Evolutionary conservation across 108 stramenopile genomes (phyloP), one percentile per base, ranked within the genome.

Genomic region (Nitzschia sp.): DNA sequence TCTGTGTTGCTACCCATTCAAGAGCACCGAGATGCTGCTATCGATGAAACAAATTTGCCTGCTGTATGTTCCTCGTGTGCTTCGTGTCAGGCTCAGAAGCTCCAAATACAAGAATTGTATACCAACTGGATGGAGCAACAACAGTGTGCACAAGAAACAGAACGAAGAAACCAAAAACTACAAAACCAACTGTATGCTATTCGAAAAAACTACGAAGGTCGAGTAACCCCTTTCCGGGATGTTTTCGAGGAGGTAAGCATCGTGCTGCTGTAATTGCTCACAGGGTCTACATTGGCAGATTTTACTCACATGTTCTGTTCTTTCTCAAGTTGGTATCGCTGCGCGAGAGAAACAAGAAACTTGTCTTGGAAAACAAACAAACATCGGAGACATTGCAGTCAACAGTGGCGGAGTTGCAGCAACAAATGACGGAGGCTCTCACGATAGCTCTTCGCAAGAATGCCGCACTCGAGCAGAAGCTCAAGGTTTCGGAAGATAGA

Each of bases 171-270:
- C 0, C 42, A 62, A 22, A 60, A 70, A 41, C 34, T 50, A 20
- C 60, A 62, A 53, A 56, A 70, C 15, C 60, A 46, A 41, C 14
- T 70, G n/a, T 57, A 48, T 19, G 39, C 51, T 10, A 61, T 44
- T 0, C 19, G 41, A 20, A 42, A 51, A 20, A 56, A 60, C 10
- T 64, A 64, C 44, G 71, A 72, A 26, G 25, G n/a, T 15, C 38
- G 71, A 57, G 42, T 72, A 10, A 46, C 71, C 2, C 71, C 71
- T 12, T 72, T 72, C 44, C 71, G 71, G 38, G 51, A 65, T 10
- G 14, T 72, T 41, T 72, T 72, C 55, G 71, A 72, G 20, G 71
- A 72, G 71, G 69, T 61, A 70, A 22, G 69, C 40, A 1, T 1
- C 12, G 25, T 59, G 58, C 34, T n/a, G n/a, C n/a, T n/a, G n/a